Conservation (phyloP, 2,329 filamentous ascomycete species). For the Pyricularia sp. region DNA sequence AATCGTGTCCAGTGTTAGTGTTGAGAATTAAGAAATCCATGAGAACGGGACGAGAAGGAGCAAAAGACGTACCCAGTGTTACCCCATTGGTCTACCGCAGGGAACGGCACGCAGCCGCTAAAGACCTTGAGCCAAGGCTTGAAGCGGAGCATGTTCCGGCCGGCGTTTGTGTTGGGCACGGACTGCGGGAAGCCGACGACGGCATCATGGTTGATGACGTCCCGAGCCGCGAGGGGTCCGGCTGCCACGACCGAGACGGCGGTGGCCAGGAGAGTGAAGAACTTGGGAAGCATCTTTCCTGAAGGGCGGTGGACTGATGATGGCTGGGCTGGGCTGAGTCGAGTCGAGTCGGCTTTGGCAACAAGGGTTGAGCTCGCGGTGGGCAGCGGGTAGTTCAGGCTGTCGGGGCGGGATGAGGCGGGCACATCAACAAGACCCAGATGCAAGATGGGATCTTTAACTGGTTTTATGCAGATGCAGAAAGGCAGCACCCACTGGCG, state of each 20-base stretch:
- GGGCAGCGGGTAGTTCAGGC: too few species aligned
- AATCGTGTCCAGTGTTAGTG: neutral
- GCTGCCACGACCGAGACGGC: neutral
- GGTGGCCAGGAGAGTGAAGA: conserved; percentile 1
- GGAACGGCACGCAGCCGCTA: conserved; percentile 54
- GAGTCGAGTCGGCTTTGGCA: neutral
- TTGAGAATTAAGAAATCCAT: too few species aligned
- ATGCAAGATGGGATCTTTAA: too few species aligned
- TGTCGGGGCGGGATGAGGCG: too few species aligned
- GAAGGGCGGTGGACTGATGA: neutral
- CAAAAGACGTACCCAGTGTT: conserved; percentile 40
- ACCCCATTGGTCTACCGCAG: conserved; percentile 47
- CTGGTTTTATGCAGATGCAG: too few species aligned
- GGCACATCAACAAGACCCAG: too few species aligned
- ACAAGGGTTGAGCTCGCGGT: too few species aligned
- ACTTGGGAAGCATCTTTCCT: neutral
- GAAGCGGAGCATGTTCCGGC: conserved; percentile 42
- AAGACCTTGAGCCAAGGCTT: conserved; percentile 45
- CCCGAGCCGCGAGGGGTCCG: conserved; percentile 13
- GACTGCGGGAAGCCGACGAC: conserved; percentile 44
- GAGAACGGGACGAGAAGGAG: neutral
- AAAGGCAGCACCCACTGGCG: too few species aligned
- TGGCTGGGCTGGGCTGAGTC: too few species aligned
- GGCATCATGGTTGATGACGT: conserved; percentile 17
- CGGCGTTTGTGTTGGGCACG: conserved; percentile 34